phyloP scores from a whole-genome alignment of 129 eudicot species.

The Glebionis coronaria region DNA sequence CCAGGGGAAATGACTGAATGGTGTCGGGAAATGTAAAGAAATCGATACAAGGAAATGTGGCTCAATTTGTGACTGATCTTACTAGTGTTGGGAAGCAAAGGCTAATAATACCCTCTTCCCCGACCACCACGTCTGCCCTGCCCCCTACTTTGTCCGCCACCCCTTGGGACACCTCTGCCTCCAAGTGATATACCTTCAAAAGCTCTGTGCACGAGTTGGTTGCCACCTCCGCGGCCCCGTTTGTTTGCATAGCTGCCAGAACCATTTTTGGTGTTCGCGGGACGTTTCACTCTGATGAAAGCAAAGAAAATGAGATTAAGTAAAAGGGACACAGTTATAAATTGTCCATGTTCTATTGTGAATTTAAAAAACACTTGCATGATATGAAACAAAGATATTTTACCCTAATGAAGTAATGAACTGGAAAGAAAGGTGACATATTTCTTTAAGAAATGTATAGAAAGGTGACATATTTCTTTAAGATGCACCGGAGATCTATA shows the following conservation, averaged over 20 bases:
- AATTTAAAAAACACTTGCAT: not conserved
- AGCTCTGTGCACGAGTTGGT: constrained; percentile 58
- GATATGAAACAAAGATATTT: not conserved
- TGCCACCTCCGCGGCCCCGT: constrained; percentile 59
- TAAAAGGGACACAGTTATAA: not conserved
- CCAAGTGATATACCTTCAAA: constrained; percentile 57
- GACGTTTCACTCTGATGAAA: constrained; percentile 59
- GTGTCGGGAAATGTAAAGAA: not conserved
- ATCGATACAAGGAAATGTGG: constrained; percentile 4
- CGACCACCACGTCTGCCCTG: constrained; percentile 72
- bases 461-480: too few species aligned
- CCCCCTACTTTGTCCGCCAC: constrained; percentile 61
- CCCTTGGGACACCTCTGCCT: constrained; percentile 46
- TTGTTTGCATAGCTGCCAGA: constrained; percentile 44
- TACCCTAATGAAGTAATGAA: too few species aligned
- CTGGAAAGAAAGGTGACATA: too few species aligned
- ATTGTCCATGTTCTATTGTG: not conserved
- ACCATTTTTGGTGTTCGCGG: constrained; percentile 50
- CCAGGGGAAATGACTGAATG: constrained; percentile 13
- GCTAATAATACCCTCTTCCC: constrained; percentile 55
- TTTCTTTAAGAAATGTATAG: too few species aligned
- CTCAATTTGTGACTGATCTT: constrained; percentile 4
- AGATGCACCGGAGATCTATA: too few species aligned
- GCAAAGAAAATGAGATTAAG: not conserved
- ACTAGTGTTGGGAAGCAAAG: not conserved